Evolutionary conservation across 2,329 filamentous ascomycete species (phyloP), one percentile per base, ranked within the genome.

Genomic region (Paramyrothecium roridum): DNA sequence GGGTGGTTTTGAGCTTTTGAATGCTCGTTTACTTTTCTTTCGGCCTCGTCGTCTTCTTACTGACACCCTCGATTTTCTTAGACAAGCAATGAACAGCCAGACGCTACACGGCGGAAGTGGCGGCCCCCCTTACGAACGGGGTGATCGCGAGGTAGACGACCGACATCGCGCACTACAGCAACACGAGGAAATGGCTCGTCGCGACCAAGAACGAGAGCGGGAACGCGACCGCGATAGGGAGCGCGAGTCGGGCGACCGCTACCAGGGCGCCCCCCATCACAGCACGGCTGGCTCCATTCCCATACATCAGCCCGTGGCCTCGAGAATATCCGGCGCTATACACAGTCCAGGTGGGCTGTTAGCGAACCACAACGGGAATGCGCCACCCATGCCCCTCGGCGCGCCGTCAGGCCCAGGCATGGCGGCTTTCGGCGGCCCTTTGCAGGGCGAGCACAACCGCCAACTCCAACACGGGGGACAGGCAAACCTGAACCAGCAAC

Each of bases 311-410:
- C 93, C 93, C 6, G 92, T 97, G 56, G 93, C 93, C 59, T 86
- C 92, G 68, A 80, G 93, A 73, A 79, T 91, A 59, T 76, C 88
- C 55, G 89, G 87, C 60, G 89, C 91, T 52, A 96, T 97, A 55
- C 93, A 96, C 69, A 96, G 92, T 48, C 93, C 93, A 2, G 93
- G 95, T 62, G 93, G 93, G 10, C 81, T 98, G 37, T 83, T 98
- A 43, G 84, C 88, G 10, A 91, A 87, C 61, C 85, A 91, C 63
- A 85, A 86, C 52, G 80, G 82, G 34, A 81, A 82, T 34, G 76
- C 79, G 40, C 78, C 82, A 26, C 72, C 80, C 40, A 81, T 80
- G 50, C 73, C 80, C 50, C 71, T 83, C 47, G 79, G 81, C 56
- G 80, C 74, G 43, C 76, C 81, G n/a, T 70, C 81, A 2, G 80